Evolutionary conservation across 2,329 filamentous ascomycete genomes (phyloP).

Genomic region (Epichloe brachyelytri): DNA sequence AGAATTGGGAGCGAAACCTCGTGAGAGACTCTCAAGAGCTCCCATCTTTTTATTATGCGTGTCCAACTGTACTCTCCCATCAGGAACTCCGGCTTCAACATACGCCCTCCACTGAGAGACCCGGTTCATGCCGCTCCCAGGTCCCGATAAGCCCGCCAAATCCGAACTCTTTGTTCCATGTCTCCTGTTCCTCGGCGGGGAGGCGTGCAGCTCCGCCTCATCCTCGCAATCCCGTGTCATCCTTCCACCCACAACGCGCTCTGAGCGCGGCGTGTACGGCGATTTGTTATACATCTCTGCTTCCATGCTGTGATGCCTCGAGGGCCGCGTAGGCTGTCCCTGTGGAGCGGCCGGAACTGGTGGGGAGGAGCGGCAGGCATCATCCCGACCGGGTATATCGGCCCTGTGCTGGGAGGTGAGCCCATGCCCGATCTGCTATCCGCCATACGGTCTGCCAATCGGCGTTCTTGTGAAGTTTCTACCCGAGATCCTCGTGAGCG

Average conservation of each 20-base stretch:
- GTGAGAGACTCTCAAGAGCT: background rate
- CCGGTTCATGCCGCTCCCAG: constrained; percentile 30
- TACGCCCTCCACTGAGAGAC: constrained; percentile 37
- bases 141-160: constrained; percentile 34
- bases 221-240: constrained; percentile 20
- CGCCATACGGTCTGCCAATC: constrained; percentile 34
- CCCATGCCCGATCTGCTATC: constrained; percentile 24
- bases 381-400: constrained; percentile 18
- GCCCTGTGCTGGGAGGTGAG: constrained; percentile 22
- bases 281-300: constrained; percentile 21
- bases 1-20: background rate
- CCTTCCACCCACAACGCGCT: constrained; percentile 16
- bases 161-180: constrained; percentile 27
- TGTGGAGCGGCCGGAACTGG: background rate
- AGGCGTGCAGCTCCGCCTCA: constrained; percentile 15
- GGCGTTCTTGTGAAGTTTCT: constrained; percentile 3
- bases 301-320: constrained; percentile 29
- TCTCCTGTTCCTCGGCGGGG: constrained; percentile 17
- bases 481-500: constrained; percentile 23
- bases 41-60: background rate
- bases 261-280: constrained; percentile 17
- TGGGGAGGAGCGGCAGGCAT: constrained; percentile 3
- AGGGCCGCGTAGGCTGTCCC: background rate
- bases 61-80: constrained; percentile 14
- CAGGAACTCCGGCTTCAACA: constrained; percentile 30